These are phyloP conservation scores for Hypomontagnella submonticulosa DNA, from an alignment of 495 filamentous ascomycete species.

Conservation along the genomic window DNA sequence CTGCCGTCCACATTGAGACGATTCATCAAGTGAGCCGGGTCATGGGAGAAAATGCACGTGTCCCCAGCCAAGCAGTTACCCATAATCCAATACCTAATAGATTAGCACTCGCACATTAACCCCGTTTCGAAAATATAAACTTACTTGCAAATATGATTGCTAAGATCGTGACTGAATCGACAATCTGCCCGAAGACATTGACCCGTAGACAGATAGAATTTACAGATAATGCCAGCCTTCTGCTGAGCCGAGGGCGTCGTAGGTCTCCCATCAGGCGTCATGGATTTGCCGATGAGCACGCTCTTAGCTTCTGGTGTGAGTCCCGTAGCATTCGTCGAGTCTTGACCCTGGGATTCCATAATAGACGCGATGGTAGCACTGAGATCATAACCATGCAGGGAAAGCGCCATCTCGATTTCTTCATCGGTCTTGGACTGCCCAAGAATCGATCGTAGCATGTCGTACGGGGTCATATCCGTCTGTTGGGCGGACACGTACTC, in stretches of 20 bases:
- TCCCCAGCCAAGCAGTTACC: slow-evolving; percentile 95
- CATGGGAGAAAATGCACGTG: slow-evolving; percentile 97
- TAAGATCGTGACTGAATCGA: slow-evolving; percentile 95
- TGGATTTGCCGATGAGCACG: slow-evolving; percentile 90
- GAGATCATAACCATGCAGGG: slow-evolving; percentile 90
- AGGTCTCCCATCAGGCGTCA: slow-evolving; percentile 76
- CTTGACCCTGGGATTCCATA: slow-evolving; percentile 69
- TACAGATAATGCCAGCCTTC: slow-evolving; percentile 89
- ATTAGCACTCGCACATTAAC: slow-evolving; percentile 43
- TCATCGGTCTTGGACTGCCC: slow-evolving; percentile 90
- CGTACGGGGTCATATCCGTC: slow-evolving; percentile 95
- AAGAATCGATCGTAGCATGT: slow-evolving; percentile 95
- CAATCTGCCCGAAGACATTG: slow-evolving; percentile 95
- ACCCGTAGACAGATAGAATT: slow-evolving; percentile 92
- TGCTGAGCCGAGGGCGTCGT: slow-evolving; percentile 75
- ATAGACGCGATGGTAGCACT: slow-evolving; percentile 87
- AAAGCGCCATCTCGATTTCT: slow-evolving; percentile 90
- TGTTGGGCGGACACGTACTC: slow-evolving; percentile 82
- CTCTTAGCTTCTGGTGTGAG: slow-evolving; percentile 62
- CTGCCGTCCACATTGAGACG: slow-evolving; percentile 72
- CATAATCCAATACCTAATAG: slow-evolving; percentile 88
- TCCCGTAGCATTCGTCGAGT: slow-evolving; percentile 53
- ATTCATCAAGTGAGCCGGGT: slow-evolving; percentile 83
- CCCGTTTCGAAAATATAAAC: slow-evolving; percentile 49
- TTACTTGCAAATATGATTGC: slow-evolving; percentile 97